Evolutionary conservation across 2,329 filamentous ascomycete genomes (phyloP).

Genomic region (Mariannaea elegans): DNA sequence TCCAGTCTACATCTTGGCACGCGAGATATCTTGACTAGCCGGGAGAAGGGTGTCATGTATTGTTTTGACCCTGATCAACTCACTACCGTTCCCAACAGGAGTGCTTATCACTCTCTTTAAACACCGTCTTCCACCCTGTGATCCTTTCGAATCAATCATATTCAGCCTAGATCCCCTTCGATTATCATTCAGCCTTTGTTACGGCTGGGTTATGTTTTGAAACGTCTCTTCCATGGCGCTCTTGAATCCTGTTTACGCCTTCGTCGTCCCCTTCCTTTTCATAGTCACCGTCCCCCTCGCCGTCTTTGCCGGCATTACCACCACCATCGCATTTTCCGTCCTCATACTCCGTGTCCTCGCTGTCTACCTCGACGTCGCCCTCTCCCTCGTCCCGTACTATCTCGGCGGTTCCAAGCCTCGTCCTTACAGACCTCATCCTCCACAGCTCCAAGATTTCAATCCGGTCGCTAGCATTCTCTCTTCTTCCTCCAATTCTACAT

Average conservation of each 20-base stretch:
- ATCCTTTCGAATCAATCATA: conserved; percentile 14
- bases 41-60: conserved; percentile 15
- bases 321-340: conserved; percentile 67
- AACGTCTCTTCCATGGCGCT: conserved; percentile 54
- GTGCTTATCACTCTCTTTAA: conserved; percentile 4
- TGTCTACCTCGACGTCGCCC: conserved; percentile 70
- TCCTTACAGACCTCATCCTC: conserved; percentile 35
- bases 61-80: conserved; percentile 4
- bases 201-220: conserved; percentile 31
- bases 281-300: conserved; percentile 70
- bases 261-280: conserved; percentile 70
- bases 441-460: not conserved
- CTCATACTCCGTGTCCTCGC: conserved; percentile 68
- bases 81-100: too few species aligned
- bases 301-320: conserved; percentile 70
- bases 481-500: conserved; percentile 30
- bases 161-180: not conserved
- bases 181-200: not conserved
- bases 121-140: conserved; percentile 6
- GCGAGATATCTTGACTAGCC: conserved; percentile 9
- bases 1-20: conserved; percentile 1
- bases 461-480: conserved; percentile 18
- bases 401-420: conserved; percentile 53
- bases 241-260: conserved; percentile 62
- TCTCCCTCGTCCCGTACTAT: conserved; percentile 66